These are phyloP conservation scores for Neurospora sp. DNA, from an alignment of 495 filamentous ascomycete species.

Conservation along the genomic window DNA sequence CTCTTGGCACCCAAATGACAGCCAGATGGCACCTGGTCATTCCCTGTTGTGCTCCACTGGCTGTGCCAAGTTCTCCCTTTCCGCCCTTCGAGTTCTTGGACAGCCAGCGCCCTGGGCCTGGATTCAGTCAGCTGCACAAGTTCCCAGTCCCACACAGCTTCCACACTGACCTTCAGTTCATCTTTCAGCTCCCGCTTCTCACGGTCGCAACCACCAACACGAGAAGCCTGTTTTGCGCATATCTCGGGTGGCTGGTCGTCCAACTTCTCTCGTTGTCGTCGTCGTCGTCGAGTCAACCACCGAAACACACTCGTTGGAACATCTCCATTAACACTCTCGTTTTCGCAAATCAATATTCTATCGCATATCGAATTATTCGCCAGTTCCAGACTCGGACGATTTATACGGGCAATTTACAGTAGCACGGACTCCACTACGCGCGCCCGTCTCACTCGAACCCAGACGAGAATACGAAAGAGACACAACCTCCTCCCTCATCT, in stretches of 20 bases:
- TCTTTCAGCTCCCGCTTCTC: background rate
- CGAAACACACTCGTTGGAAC: slow-evolving; percentile 1
- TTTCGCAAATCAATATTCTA: background rate
- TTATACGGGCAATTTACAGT: background rate
- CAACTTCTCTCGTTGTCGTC: background rate
- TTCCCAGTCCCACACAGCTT: background rate
- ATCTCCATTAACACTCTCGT: background rate
- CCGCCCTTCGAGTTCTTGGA: background rate
- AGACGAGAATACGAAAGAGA: background rate
- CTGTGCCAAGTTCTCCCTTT: background rate
- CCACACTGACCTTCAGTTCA: background rate
- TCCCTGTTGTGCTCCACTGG: background rate
- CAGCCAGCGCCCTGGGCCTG: background rate
- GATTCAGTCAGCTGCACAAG: background rate
- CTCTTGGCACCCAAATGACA: background rate
- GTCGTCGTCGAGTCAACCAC: background rate
- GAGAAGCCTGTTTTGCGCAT: background rate
- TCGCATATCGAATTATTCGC: background rate
- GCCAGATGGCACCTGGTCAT: background rate
- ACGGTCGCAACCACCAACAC: background rate
- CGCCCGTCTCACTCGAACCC: background rate
- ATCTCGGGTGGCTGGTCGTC: background rate
- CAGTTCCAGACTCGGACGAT: background rate
- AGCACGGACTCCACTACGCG: background rate
- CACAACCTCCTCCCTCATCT: background rate